Evolutionary conservation across 345 rosid genomes (phyloP).

Genomic region (Trapa incisa): DNA sequence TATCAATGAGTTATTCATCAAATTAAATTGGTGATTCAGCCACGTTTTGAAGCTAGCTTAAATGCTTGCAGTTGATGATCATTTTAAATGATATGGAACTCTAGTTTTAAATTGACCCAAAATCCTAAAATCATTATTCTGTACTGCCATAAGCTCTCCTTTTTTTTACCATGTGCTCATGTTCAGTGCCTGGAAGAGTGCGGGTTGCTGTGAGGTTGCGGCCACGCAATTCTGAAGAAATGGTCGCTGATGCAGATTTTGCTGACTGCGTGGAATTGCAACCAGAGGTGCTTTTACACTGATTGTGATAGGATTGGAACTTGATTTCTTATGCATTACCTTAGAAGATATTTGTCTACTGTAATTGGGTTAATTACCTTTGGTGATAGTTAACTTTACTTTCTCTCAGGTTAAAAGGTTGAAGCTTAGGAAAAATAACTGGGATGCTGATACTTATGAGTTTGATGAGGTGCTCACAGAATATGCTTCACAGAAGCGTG

Average conservation of each 20-base stretch:
- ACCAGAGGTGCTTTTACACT: no score
- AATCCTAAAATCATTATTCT: not conserved
- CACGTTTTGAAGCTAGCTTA: not conserved
- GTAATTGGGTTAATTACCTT: no score
- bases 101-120: not conserved
- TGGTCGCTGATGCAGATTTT: no score
- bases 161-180: not conserved
- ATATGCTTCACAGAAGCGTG: constrained; percentile 91
- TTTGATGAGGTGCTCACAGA: constrained; percentile 96
- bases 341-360: no score
- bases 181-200: no score
- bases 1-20: not conserved
- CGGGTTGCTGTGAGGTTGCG: no score
- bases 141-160: not conserved
- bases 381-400: no score
- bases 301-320: no score
- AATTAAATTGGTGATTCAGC: not conserved
- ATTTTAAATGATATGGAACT: not conserved
- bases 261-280: no score
- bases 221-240: no score
- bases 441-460: constrained; percentile 93
- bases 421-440: constrained; percentile 93
- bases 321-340: no score
- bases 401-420: constrained; percentile 63
- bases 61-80: not conserved